A percentile compares a stretch with the other conserved stretches of the same genome.
phyloP scores from a whole-genome alignment of 2,329 filamentous ascomycete genomes.

The Neonectria magnoliae region DNA sequence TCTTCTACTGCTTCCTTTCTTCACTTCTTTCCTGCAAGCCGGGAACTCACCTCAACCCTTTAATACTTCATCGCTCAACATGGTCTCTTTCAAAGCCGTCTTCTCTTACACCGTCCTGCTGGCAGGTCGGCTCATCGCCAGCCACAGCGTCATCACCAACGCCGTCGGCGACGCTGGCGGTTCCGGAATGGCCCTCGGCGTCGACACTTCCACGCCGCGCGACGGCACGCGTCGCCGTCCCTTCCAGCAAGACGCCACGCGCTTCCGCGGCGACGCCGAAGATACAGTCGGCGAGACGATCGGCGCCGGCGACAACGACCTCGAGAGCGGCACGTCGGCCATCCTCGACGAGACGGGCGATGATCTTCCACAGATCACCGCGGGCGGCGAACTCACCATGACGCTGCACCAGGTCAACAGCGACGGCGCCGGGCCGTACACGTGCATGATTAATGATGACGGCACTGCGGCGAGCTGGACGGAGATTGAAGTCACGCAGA shows the following conservation, averaged over 20 bases:
- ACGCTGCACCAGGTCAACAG: slow-evolving; percentile 55
- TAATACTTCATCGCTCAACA: background rate
- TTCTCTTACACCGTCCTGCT: background rate
- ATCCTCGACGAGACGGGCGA: slow-evolving; percentile 68
- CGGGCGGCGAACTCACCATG: slow-evolving; percentile 68
- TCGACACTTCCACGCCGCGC: slow-evolving; percentile 67
- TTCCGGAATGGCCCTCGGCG: slow-evolving; percentile 59
- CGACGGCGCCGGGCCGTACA: slow-evolving; percentile 61
- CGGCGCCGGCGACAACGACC: slow-evolving; percentile 63
- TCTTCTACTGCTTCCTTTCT: background rate
- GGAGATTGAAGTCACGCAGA: slow-evolving; percentile 60
- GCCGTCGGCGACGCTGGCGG: slow-evolving; percentile 69
- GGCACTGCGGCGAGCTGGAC: slow-evolving; percentile 56
- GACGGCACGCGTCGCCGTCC: slow-evolving; percentile 68
- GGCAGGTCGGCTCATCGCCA: slow-evolving; percentile 60
- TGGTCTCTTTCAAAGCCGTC: slow-evolving; percentile 3
- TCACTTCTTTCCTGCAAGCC: background rate
- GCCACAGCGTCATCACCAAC: slow-evolving; percentile 68
- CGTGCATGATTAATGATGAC: slow-evolving; percentile 71
- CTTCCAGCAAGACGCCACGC: slow-evolving; percentile 72
- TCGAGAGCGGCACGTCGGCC: slow-evolving; percentile 64
- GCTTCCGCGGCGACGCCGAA: slow-evolving; percentile 64
- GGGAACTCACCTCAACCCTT: background rate
- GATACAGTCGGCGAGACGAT: slow-evolving; percentile 68
- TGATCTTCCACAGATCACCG: slow-evolving; percentile 66